phyloP scores from a whole-genome alignment of 176 grass and related monocot species.

The Triticum dicoccoides region DNA sequence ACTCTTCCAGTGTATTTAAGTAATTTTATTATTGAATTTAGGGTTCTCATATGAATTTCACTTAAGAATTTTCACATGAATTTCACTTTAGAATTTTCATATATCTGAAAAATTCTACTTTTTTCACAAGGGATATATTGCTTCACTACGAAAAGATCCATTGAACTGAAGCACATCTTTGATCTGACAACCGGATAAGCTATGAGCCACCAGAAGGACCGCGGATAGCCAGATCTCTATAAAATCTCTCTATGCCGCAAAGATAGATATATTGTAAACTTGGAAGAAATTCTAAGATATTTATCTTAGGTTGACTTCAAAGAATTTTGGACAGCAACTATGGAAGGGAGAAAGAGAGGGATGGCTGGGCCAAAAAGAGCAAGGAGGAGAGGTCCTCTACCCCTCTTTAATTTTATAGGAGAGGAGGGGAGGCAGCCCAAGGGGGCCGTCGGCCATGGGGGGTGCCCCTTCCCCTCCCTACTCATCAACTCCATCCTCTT shows the following conservation, averaged over 20 bases:
- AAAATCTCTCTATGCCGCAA: not conserved
- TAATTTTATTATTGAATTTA: not conserved
- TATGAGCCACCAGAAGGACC: not conserved
- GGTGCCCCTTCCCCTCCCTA: no score
- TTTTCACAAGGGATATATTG: not conserved
- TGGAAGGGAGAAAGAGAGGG: no score
- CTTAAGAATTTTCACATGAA: not conserved
- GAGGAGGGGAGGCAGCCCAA: no score
- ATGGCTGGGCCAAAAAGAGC: no score
- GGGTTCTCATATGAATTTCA: not conserved
- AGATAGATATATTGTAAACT: not conserved
- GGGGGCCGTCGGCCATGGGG: no score
- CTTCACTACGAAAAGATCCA: not conserved
- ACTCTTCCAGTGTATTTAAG: not conserved
- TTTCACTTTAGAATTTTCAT: not conserved
- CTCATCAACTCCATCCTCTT: no score
- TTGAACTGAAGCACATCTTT: not conserved
- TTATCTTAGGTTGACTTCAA: not conserved
- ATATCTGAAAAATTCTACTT: not conserved
- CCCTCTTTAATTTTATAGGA: no score
- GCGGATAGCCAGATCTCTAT: not conserved
- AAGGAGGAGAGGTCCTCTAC: no score
- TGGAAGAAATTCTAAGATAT: not conserved
- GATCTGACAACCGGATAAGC: not conserved
- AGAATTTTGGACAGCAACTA: no score